Percentiles rank a stretch among this genome's conserved stretches.
These are phyloP conservation scores for Suhomyces sp. DNA, from an alignment of 805 yeast species.

Conservation along the genomic window DNA sequence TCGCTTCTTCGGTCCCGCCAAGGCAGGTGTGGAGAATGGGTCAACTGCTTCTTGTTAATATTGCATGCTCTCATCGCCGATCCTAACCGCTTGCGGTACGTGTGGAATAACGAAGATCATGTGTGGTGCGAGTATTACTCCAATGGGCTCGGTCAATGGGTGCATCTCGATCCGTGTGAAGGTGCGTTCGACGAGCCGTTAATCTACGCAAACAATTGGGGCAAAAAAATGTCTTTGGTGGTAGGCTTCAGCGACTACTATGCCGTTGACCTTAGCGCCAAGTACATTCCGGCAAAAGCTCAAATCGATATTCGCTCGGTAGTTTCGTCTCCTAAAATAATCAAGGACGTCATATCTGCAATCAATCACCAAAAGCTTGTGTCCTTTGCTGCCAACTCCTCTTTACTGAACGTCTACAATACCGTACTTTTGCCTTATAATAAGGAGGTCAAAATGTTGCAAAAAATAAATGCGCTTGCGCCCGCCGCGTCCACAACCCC, in stretches of 20 bases:
- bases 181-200: slow-evolving; percentile 78
- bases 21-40: slow-evolving; percentile 98
- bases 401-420: neutral
- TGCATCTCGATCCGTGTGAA: slow-evolving; percentile 89
- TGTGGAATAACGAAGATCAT: slow-evolving; percentile 92
- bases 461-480: neutral
- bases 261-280: slow-evolving; percentile 62
- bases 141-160: slow-evolving; percentile 59
- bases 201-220: slow-evolving; percentile 83
- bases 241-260: slow-evolving; percentile 66
- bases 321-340: slow-evolving; percentile 39
- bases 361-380: slow-evolving; percentile 32
- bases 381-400: slow-evolving; percentile 4
- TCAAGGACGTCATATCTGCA: slow-evolving; percentile 31
- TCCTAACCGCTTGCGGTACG: slow-evolving; percentile 47
- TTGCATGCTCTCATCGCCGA: slow-evolving; percentile 55
- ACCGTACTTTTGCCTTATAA: slow-evolving; percentile 15
- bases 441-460: slow-evolving; percentile 16
- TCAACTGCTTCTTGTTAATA: slow-evolving; percentile 72
- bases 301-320: slow-evolving; percentile 33
- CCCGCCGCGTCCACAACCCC: slow-evolving; percentile 4
- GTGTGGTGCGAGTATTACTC: slow-evolving; percentile 95
- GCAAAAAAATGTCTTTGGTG: slow-evolving; percentile 86
- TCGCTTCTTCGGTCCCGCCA: slow-evolving; percentile 56
- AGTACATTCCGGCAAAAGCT: slow-evolving; percentile 53